Base-by-base conservation (phyloP, 495 filamentous ascomycete genomes). In the Xylaria acuta region DNA sequence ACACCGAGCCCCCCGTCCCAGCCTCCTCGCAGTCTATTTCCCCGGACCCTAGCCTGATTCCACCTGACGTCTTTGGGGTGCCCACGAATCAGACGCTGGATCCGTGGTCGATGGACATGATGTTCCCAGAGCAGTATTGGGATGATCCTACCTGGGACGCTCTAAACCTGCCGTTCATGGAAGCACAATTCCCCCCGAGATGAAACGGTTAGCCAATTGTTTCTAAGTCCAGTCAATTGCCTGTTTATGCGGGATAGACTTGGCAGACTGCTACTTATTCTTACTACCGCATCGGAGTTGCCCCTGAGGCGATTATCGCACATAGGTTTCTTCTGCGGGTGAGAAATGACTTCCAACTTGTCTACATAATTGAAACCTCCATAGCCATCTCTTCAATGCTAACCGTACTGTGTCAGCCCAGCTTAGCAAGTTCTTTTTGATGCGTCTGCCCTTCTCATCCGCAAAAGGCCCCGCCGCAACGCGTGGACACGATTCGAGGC, bases 41-140 rank as follows among this genome's bases (percentile, higher is more conserved):
- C 7, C 32, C 30, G 3, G 22, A 41, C 25, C 6, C 65, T n/a
- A 43, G 14, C 14, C 60, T 64, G 11, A 60, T 64, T 18, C 60
- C 58, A 1, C 34, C 58, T 8, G 32, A n/a, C 5, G 16, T 60
- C 25, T 43, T 64, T 41, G 60, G 25, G 11, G 14, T 43, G 2
- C 38, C 49, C 30, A 41, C 22, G 12, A 41, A 56, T 43, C 32
- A 67, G 6, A 30, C 49, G 22, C 34, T 56, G 2, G 65, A 67
- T 20, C 30, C 32, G 20, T 67, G 47, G 65, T 22, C 49, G 1
- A n/a, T 43, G 22, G 65, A 67, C 20, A 56, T 67, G 36, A 56
- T 56, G 36, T 67, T 54, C 4, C n/a, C 65, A 18, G 65, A 67
- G 22, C 65, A 67, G 16, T 56, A 27, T 43, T 67, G 65, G 65